Conservation (phyloP, 2,329 filamentous ascomycete genomes). For the Aspergillus clavatus region DNA sequence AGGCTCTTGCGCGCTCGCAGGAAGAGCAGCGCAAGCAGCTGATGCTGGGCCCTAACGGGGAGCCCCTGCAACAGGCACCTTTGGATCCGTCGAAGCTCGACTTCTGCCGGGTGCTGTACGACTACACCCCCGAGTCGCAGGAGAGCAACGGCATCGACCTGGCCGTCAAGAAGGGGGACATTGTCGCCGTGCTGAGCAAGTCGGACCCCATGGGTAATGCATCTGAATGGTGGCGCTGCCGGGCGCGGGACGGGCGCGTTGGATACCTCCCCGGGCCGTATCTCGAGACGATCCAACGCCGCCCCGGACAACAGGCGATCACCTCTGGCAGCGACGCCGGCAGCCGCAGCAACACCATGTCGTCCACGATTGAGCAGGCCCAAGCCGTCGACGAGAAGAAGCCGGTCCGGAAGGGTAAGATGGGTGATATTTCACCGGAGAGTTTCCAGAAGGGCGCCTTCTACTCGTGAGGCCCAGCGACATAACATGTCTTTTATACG, state of each 20-base stretch:
- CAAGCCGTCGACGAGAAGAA: constrained; percentile 32
- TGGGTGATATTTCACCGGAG: constrained; percentile 61
- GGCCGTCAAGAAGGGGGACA: constrained; percentile 87
- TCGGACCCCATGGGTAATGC: constrained; percentile 86
- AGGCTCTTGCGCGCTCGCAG: constrained; percentile 72
- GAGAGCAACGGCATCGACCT: constrained; percentile 71
- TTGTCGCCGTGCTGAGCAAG: constrained; percentile 90
- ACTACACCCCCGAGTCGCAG: constrained; percentile 76
- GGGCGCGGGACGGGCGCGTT: constrained; percentile 80
- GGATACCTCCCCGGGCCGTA: constrained; percentile 92
- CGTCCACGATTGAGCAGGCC: constrained; percentile 17
- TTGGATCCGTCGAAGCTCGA: constrained; percentile 88
- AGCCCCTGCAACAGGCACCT: constrained; percentile 41
- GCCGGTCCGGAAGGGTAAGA: constrained; percentile 54
- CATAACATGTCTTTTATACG: not conserved
- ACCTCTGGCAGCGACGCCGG: constrained; percentile 38
- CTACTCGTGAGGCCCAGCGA: constrained; percentile 46
- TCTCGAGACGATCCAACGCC: constrained; percentile 67
- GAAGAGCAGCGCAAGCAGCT: constrained; percentile 66
- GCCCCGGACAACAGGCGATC: constrained; percentile 42
- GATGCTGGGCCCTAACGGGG: constrained; percentile 49
- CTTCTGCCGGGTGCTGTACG: constrained; percentile 91
- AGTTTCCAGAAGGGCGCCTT: constrained; percentile 68
- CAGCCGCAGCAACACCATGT: constrained; percentile 54
- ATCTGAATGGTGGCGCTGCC: constrained; percentile 96